Evolutionary conservation across 768 basidiomycete species (phyloP), one percentile per base, ranked within the genome.

Genomic region (Antrodiella citrinella): DNA sequence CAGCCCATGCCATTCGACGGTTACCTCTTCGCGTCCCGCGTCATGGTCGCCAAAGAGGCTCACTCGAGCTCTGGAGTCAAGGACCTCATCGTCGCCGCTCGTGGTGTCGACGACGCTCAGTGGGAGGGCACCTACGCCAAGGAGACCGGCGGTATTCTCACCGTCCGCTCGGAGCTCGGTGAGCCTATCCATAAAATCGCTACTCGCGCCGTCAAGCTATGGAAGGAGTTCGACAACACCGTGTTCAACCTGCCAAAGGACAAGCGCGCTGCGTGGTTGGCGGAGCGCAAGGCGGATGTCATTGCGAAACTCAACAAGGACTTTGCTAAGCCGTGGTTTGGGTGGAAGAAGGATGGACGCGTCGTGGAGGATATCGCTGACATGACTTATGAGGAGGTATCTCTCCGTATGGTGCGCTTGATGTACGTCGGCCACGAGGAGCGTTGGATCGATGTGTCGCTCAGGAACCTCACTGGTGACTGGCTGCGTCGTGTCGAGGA

Each of bases 101-200:
- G 86, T n/a, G 96, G 96, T 68, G 93, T 97, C 35, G 77, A 80
- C 25, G 93, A 98, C 61, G 77, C 72, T 47, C 73, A 85, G 50
- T 98, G 94, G 92, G 95, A 98, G 65, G 89, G 86, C 26, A 97
- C 96, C 0, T 98, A 98, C 65, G 69, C 76, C 55, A 92, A 90
- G 69, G 87, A 93, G 53, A 96, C 93, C 4, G 96, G 95, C 51
- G 95, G 96, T 26, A 86, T 98, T 57, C 77, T 98, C 54, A 98
- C 95, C 4, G 96, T 99, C 54, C 88, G 86, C 57, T 98, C 95
- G 3, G 96, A 99, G 73, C 80, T 99, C 45, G 94, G 94, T 38
- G 96, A 99, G 67, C 96, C 96, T 10, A 98, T 98, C 59, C 96
- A 99, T 74, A 99, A 99, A 75, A 90, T 99, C 63, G 94, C 96